A percentile compares a stretch with the other conserved stretches of the same genome.
Conservation (phyloP, 1,284 basidiomycete species). For the Rhodotorula sp. region DNA sequence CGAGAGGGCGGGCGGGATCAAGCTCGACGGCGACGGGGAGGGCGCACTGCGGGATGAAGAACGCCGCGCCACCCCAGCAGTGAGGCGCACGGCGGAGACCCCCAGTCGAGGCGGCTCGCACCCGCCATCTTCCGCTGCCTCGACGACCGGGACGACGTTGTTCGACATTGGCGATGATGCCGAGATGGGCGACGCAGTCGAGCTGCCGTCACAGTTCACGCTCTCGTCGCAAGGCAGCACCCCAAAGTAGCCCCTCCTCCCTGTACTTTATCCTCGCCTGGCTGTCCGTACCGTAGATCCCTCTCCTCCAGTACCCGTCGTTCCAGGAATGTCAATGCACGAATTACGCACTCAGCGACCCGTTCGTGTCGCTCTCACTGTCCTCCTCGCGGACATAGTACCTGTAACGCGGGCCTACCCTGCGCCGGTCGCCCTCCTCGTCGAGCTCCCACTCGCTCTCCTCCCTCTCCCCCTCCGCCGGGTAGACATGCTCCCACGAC, state of each 20-base stretch:
- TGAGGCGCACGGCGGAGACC: background rate
- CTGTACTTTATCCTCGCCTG: background rate
- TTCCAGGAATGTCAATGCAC: background rate
- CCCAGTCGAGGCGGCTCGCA: background rate
- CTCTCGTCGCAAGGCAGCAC: background rate
- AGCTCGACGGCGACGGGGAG: background rate
- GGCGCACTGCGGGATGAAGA: background rate
- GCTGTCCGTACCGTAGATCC: background rate
- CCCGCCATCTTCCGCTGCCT: background rate
- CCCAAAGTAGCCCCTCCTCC: background rate
- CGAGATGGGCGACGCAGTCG: constrained; percentile 21
- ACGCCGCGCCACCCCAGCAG: background rate
- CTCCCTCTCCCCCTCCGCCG: background rate
- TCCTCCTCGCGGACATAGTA: constrained; percentile 30
- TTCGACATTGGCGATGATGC: constrained; percentile 8
- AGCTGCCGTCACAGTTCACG: constrained; percentile 22
- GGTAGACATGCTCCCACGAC: background rate
- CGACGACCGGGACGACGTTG: background rate
- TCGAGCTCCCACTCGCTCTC: constrained; percentile 28
- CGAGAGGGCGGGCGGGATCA: constrained; percentile 24
- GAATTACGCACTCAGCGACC: background rate
- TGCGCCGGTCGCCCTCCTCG: constrained; percentile 22
- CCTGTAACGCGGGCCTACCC: constrained; percentile 22
- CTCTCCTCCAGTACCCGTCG: background rate
- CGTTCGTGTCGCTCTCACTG: constrained; percentile 21